These are phyloP conservation scores for Vitis hybrid DNA, from an alignment of 177 flowering plant species.

Conservation along the genomic window DNA sequence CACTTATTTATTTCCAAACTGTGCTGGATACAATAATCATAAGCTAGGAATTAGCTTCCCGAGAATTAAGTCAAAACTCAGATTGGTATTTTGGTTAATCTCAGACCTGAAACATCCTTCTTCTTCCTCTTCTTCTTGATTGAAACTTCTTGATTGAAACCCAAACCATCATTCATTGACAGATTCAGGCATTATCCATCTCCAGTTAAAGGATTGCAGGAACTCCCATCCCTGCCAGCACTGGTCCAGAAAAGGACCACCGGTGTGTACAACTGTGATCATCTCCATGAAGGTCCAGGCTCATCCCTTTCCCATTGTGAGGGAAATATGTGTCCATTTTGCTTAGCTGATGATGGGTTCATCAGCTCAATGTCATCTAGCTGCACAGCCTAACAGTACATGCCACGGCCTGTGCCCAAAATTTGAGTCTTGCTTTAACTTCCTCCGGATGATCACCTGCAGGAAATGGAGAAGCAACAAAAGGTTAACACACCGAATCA, in stretches of 20 bases:
- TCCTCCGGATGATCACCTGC: conserved; percentile 76
- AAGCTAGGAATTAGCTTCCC: conserved; percentile 1
- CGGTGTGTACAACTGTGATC: not conserved
- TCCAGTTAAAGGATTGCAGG: conserved; percentile 7
- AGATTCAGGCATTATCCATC: conserved; percentile 8
- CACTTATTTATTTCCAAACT: conserved; percentile 3
- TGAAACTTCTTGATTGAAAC: conserved; percentile 2
- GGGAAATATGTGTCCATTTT: conserved; percentile 1
- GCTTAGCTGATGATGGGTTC: not conserved
- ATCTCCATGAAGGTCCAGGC: conserved; percentile 10
- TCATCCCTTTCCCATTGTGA: not conserved
- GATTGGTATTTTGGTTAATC: conserved; percentile 12
- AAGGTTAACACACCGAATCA: not conserved
- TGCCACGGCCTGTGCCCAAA: conserved; percentile 78
- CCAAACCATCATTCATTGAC: conserved; percentile 7
- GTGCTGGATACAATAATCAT: conserved; percentile 10
- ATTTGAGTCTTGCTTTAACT: conserved; percentile 71
- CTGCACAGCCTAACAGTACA: conserved; percentile 67
- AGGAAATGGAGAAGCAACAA: conserved; percentile 5
- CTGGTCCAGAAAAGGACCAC: not conserved
- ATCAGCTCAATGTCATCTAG: conserved; percentile 12
- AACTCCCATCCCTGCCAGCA: conserved; percentile 11
- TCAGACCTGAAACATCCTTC: conserved; percentile 25
- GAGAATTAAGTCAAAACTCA: conserved; percentile 17
- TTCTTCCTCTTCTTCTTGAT: conserved; percentile 10